Conservation (phyloP, 1,284 basidiomycete species). For the Trichosporon coremiiforme region DNA sequence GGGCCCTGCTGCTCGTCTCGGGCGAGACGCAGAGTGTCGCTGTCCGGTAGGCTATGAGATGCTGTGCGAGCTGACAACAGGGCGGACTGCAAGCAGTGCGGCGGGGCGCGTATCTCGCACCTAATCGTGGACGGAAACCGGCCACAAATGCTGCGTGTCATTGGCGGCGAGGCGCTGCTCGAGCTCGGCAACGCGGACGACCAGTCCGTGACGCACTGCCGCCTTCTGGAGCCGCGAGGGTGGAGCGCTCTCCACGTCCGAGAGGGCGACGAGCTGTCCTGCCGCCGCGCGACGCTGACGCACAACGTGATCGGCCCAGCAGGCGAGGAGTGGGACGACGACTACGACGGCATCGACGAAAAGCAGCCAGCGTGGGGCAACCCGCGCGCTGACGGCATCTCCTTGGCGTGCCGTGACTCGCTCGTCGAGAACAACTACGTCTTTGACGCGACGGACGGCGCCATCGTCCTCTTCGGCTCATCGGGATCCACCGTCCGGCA, state of each 20-base stretch:
- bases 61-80: slow-evolving; percentile 35
- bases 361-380: slow-evolving; percentile 49
- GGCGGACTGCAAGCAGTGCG: slow-evolving; percentile 54
- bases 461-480: slow-evolving; percentile 57
- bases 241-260: slow-evolving; percentile 57
- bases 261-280: slow-evolving; percentile 55
- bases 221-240: slow-evolving; percentile 56
- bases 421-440: slow-evolving; percentile 54
- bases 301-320: slow-evolving; percentile 57
- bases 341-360: slow-evolving; percentile 53
- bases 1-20: slow-evolving; percentile 52
- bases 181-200: slow-evolving; percentile 54
- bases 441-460: slow-evolving; percentile 57
- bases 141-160: slow-evolving; percentile 52
- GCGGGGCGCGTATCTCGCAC: slow-evolving; percentile 43
- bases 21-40: slow-evolving; percentile 49
- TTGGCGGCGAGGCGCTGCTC: slow-evolving; percentile 51
- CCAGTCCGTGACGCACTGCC: slow-evolving; percentile 52
- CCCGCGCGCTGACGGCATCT: slow-evolving; percentile 56
- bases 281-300: slow-evolving; percentile 43
- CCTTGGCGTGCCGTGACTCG: slow-evolving; percentile 56
- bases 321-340: slow-evolving; percentile 58
- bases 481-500: slow-evolving; percentile 48
- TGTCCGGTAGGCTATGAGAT: slow-evolving; percentile 38
- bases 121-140: slow-evolving; percentile 56